phyloP scores from a whole-genome alignment of 2,329 filamentous ascomycete species.

The Botrytis hyacinthi region DNA sequence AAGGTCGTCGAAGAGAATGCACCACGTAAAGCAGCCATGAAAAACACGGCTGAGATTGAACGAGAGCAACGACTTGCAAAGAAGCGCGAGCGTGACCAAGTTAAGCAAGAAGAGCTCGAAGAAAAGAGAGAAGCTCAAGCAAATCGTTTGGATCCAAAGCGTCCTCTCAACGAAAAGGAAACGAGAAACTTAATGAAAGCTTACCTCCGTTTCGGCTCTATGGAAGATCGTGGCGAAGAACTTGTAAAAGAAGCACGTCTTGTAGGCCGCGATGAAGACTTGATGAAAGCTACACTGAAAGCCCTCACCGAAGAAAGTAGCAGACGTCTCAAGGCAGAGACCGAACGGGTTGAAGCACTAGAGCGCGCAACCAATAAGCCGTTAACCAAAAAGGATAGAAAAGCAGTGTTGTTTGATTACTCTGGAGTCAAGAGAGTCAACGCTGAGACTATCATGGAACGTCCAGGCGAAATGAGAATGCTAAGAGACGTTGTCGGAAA shows the following conservation, averaged over 20 bases:
- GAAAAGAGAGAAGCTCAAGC: conserved; percentile 67
- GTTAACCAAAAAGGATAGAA: conserved; percentile 94
- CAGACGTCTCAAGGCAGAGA: conserved; percentile 73
- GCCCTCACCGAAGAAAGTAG: conserved; percentile 67
- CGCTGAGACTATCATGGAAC: conserved; percentile 89
- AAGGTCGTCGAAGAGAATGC: conserved; percentile 82
- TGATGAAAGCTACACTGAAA: conserved; percentile 70
- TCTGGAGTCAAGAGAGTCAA: conserved; percentile 92
- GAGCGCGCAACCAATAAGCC: conserved; percentile 74
- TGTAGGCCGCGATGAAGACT: conserved; percentile 74
- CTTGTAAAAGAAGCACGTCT: conserved; percentile 85
- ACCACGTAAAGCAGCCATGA: conserved; percentile 69
- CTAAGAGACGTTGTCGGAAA: conserved; percentile 71
- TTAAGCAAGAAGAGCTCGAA: conserved; percentile 68
- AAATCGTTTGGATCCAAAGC: conserved; percentile 75
- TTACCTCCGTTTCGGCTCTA: conserved; percentile 85
- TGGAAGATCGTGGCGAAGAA: conserved; percentile 84
- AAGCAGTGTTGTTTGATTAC: conserved; percentile 94
- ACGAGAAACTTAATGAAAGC: conserved; percentile 87
- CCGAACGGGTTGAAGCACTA: conserved; percentile 57
- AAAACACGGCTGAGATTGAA: conserved; percentile 56
- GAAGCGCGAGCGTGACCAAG: conserved; percentile 63
- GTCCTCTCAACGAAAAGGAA: conserved; percentile 90
- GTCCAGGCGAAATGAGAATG: conserved; percentile 83
- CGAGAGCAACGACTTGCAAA: conserved; percentile 63